Base-by-base conservation (phyloP, 306 rosid genomes). In the Fagus crenata region DNA sequence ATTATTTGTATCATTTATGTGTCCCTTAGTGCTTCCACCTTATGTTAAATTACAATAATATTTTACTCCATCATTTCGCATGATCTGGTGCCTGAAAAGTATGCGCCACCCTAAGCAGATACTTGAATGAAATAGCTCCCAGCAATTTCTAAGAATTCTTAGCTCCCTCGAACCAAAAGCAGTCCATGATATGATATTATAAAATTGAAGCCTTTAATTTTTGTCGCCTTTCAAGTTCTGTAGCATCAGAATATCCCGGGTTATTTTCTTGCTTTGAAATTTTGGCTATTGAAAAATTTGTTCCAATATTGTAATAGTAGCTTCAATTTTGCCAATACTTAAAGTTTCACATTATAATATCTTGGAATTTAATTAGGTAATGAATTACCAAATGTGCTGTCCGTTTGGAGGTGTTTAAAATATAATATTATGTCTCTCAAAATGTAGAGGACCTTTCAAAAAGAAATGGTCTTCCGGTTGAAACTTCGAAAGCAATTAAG, bases 1-100 rank as follows among this genome's bases (percentile, higher is more conserved):
- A 72, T 69, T 75, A 40, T 84, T 84, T 79, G 76, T 65, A 69
- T 82, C 41, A 67, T 61, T 77, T 71, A 58, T 3, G 78, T 70
- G 79, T 81, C 74, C 65, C 81, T 75, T 42, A 18, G 55, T 65
- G 72, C 42, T 22, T 17, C 73, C 73, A 18, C 58, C 28, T 77
- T 72, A 75, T 65, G 74, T 73, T 22, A 55, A 74, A 71, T 74
- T 75, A 75, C 68, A 67, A 72, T 64, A 28, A 39, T 54, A 46
- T 58, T 49, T 63, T 58, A 32, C 55, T 32, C 75, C 14, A 22
- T 36, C 33, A 79, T 63, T 55, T 82, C 53, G 35, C 77, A 51
- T 12, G 35, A 56, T 69, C 70, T 64, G 56, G 78, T 75, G 41
- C 43, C 53, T 58, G 36, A 8, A 15, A 42, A 53, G 18, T 22